A percentile compares a stretch with the other conserved stretches of the same genome.
phyloP scores from a whole-genome alignment of 305 asterid genomes.

The Solanum hybrid region DNA sequence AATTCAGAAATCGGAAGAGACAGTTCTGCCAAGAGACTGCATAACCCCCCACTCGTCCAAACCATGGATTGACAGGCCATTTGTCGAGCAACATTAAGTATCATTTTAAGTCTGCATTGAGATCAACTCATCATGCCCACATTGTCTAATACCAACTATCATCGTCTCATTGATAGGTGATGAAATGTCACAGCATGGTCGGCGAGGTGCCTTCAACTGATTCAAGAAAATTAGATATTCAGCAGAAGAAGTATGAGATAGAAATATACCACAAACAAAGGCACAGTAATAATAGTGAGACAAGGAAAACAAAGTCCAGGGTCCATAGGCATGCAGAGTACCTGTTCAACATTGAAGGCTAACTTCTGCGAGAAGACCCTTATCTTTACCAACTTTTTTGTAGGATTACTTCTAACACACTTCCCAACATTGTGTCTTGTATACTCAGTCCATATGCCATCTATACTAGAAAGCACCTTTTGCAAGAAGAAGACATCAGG shows the following conservation, averaged over 20 bases:
- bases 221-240: constrained; percentile 9
- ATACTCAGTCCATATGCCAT: constrained; percentile 41
- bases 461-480: constrained; percentile 20
- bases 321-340: constrained; percentile 9
- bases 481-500: constrained; percentile 45
- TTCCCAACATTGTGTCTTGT: constrained; percentile 13
- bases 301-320: background rate
- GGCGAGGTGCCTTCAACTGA: constrained; percentile 57
- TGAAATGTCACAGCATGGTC: constrained; percentile 65
- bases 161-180: constrained; percentile 31
- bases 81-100: background rate
- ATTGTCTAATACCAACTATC: constrained; percentile 45
- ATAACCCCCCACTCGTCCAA: background rate
- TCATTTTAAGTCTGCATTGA: constrained; percentile 31
- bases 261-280: background rate
- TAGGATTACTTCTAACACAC: constrained; percentile 28
- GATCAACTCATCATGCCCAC: constrained; percentile 48
- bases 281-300: background rate
- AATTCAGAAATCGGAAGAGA: background rate
- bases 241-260: background rate
- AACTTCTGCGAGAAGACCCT: constrained; percentile 28
- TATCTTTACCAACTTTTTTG: constrained; percentile 35
- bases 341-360: constrained; percentile 41
- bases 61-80: background rate
- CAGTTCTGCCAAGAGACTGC: background rate